These are phyloP conservation scores for Sporothrix euskadiensis DNA, from an alignment of 2,329 filamentous ascomycete species.

Conservation along the genomic window DNA sequence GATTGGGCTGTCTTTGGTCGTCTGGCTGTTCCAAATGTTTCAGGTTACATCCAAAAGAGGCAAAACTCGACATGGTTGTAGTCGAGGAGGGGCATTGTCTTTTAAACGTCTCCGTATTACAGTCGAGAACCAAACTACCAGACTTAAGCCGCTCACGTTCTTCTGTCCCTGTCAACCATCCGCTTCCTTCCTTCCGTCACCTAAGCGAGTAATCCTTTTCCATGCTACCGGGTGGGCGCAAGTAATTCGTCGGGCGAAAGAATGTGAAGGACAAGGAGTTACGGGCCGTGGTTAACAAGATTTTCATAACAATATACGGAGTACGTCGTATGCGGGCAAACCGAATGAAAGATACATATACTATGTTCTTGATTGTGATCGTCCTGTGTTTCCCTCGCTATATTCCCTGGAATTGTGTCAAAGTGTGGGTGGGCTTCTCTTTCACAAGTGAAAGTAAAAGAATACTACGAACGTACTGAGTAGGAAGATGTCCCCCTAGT, in stretches of 20 bases:
- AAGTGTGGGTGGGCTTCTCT: background rate
- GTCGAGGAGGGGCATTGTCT: background rate
- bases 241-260: background rate
- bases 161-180: background rate
- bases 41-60: constrained; percentile 7
- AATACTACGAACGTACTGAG: no score
- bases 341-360: background rate
- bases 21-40: background rate
- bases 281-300: background rate
- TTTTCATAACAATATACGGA: background rate
- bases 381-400: background rate
- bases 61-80: background rate
- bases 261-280: background rate
- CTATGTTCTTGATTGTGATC: constrained; percentile 1
- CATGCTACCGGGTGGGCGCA: constrained; percentile 1
- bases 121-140: background rate
- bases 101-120: background rate
- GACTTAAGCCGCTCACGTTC: background rate
- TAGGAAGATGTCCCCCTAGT: background rate
- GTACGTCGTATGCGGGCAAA: background rate
- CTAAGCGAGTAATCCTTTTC: background rate
- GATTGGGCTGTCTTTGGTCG: background rate
- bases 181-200: background rate
- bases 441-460: background rate
- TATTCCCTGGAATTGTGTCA: background rate